Conservation (phyloP, 257 asterid species). For the Capsicum pubescens region DNA sequence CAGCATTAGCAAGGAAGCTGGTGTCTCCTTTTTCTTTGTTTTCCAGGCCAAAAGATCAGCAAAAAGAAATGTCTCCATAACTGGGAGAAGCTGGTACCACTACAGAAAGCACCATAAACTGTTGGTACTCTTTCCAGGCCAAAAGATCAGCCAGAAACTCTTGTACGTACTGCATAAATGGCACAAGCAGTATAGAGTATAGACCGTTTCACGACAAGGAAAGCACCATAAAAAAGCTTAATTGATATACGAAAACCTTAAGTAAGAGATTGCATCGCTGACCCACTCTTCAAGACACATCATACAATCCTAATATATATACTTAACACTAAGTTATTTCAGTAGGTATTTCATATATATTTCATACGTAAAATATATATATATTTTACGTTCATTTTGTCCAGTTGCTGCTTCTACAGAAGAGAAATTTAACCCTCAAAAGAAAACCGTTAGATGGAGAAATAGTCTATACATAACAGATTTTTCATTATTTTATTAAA, state of each 20-base stretch:
- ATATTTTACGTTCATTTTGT: neutral
- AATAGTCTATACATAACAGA: neutral
- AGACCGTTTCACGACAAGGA: neutral
- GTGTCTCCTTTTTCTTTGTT: neutral
- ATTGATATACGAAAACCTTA: neutral
- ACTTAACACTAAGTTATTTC: no score
- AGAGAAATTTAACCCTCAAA: neutral
- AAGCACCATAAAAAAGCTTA: neutral
- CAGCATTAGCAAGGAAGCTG: neutral
- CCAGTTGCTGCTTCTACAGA: neutral
- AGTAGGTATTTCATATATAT: no score
- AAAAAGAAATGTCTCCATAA: neutral
- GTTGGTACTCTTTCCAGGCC: no score
- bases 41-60: neutral
- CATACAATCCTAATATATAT: neutral
- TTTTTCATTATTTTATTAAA: no score
- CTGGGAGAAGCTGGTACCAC: slow-evolving; percentile 10
- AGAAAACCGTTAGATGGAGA: neutral
- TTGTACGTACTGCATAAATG: slow-evolving; percentile 7
- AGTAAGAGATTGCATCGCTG: neutral
- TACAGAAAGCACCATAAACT: neutral
- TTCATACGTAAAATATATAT: neutral
- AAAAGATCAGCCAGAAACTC: neutral
- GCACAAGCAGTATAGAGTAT: neutral
- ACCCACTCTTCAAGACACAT: neutral